These are phyloP conservation scores for Bretschneidera sinensis DNA, from an alignment of 345 rosid genomes.

Conservation along the genomic window DNA sequence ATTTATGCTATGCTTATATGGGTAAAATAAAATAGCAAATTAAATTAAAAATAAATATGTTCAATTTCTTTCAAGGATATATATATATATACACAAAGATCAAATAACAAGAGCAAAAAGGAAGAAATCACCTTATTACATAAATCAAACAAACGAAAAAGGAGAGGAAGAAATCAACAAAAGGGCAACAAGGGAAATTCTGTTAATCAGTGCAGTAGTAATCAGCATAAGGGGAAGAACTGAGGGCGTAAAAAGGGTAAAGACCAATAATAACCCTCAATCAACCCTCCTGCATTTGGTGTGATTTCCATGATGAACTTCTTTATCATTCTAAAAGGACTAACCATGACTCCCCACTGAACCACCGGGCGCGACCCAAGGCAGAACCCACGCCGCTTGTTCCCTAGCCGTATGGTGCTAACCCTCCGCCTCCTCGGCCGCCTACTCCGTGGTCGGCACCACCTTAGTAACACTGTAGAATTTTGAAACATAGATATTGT, in stretches of 20 bases:
- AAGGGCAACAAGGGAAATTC: too few relatives aligned
- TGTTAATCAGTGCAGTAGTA: slow-evolving; percentile 8
- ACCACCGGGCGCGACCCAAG: slow-evolving; percentile 53
- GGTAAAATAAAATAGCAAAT: too few relatives aligned
- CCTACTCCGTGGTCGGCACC: slow-evolving; percentile 44
- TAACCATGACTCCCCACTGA: slow-evolving; percentile 63
- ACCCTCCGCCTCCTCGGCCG: slow-evolving; percentile 47
- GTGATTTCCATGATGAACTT: slow-evolving; percentile 56
- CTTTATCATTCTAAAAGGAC: slow-evolving; percentile 50
- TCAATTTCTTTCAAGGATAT: too few relatives aligned
- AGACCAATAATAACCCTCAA: slow-evolving; percentile 48
- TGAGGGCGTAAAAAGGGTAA: slow-evolving; percentile 71
- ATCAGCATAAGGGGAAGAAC: slow-evolving; percentile 69
- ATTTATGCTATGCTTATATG: too few relatives aligned
- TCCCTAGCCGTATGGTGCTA: slow-evolving; percentile 60
- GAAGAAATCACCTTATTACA: too few relatives aligned
- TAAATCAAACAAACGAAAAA: background rate
- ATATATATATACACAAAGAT: too few relatives aligned
- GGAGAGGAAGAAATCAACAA: background rate
- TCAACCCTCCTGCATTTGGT: slow-evolving; percentile 33
- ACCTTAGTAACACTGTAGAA: slow-evolving; percentile 29
- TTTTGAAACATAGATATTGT: slow-evolving; percentile 27
- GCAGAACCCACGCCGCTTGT: slow-evolving; percentile 58
- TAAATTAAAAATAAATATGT: too few relatives aligned
- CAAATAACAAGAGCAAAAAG: too few relatives aligned